Evolutionary conservation across 2,329 filamentous ascomycete genomes (phyloP).

Genomic region (Magnaporthales sp.): DNA sequence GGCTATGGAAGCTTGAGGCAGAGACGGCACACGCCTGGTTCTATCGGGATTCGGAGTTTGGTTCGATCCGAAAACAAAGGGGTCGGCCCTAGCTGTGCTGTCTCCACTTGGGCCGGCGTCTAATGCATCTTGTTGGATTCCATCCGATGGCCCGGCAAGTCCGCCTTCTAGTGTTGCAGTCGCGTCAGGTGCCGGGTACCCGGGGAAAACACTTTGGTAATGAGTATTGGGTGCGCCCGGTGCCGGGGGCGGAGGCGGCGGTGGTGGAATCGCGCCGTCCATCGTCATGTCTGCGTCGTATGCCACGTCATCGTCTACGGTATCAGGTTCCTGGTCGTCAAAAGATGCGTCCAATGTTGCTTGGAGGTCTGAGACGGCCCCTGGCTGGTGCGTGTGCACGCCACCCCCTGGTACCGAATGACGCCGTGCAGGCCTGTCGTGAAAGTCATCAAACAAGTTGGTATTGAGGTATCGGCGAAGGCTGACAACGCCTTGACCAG

Average conservation of each 20-base stretch:
- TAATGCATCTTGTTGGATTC: background rate
- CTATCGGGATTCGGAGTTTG: background rate
- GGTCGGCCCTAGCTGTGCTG: background rate
- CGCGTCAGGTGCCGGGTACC: background rate
- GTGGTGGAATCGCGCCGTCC: slow-evolving; percentile 13
- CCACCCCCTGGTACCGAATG: slow-evolving; percentile 10
- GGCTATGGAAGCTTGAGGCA: background rate
- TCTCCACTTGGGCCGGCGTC: background rate
- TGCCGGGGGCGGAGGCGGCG: slow-evolving; percentile 1
- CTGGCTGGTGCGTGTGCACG: background rate
- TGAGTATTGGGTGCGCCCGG: background rate
- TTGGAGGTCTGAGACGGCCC: slow-evolving; percentile 5
- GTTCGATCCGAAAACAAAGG: background rate
- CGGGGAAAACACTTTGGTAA: background rate
- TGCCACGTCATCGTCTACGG: slow-evolving; percentile 35
- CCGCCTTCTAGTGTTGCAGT: background rate
- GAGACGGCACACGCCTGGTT: background rate
- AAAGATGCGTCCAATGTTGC: slow-evolving; percentile 21
- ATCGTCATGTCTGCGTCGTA: slow-evolving; percentile 30
- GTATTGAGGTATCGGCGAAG: slow-evolving; percentile 72
- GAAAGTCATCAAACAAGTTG: slow-evolving; percentile 35
- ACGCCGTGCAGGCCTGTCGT: slow-evolving; percentile 18
- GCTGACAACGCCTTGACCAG: slow-evolving; percentile 69
- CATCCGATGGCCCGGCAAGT: background rate
- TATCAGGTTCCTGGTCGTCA: slow-evolving; percentile 28